phyloP scores from a whole-genome alignment of 805 yeast species.

The Dipodascopsis uninucleata region DNA sequence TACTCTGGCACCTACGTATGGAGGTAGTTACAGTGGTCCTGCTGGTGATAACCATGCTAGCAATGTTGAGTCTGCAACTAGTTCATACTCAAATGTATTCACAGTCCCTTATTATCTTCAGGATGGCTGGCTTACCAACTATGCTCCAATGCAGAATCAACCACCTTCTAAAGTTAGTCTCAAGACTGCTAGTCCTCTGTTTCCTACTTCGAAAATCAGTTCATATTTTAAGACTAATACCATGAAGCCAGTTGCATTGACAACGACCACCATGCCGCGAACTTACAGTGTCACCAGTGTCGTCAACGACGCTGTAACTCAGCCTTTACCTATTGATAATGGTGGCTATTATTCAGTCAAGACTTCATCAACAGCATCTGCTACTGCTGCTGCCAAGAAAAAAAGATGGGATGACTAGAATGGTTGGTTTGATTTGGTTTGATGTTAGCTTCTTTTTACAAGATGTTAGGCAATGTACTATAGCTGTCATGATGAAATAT shows the following conservation, averaged over 20 bases:
- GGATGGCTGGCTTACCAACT: slow-evolving; percentile 66
- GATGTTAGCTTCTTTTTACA: too few relatives aligned
- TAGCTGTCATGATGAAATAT: too few relatives aligned
- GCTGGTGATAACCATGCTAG: slow-evolving; percentile 43
- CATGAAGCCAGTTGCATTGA: slow-evolving; percentile 43
- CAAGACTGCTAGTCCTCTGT: slow-evolving; percentile 61
- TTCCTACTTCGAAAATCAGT: slow-evolving; percentile 59
- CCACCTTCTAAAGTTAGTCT: slow-evolving; percentile 68
- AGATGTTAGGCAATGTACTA: too few relatives aligned
- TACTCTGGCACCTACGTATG: slow-evolving; percentile 39
- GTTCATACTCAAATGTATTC: slow-evolving; percentile 47
- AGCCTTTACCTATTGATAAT: slow-evolving; percentile 9
- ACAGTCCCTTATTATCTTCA: slow-evolving; percentile 70
- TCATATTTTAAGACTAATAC: slow-evolving; percentile 52
- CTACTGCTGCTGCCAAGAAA: slow-evolving; percentile 1
- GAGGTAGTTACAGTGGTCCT: slow-evolving; percentile 44
- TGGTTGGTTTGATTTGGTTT: too few relatives aligned
- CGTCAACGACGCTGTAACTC: slow-evolving; percentile 63
- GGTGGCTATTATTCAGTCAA: slow-evolving; percentile 14
- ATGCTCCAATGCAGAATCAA: slow-evolving; percentile 91
- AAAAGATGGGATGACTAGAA: slow-evolving; percentile 20
- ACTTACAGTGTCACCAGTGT: slow-evolving; percentile 60
- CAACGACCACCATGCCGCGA: slow-evolving; percentile 88
- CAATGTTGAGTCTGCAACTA: slow-evolving; percentile 40
- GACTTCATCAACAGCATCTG: too few relatives aligned